These are phyloP conservation scores for Vigna reflexopilosa DNA, from an alignment of 306 rosid species.

Conservation along the genomic window DNA sequence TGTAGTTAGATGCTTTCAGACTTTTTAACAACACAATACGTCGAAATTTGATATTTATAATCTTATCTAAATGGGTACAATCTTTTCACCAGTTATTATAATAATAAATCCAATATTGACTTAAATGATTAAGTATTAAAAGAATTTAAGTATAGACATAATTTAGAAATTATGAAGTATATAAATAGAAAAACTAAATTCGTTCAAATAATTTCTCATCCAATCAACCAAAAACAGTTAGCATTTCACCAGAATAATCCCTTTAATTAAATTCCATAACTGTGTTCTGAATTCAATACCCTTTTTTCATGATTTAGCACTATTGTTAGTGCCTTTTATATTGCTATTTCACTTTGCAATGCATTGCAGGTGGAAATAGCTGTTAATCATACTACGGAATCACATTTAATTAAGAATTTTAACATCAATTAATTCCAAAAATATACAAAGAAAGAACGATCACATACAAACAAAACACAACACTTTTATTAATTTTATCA, in stretches of 20 bases:
- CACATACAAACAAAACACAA: neutral
- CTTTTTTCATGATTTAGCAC: too few species aligned
- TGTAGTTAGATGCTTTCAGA: neutral
- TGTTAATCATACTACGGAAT: neutral
- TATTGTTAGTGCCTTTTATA: neutral
- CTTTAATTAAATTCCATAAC: too few species aligned
- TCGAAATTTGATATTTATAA: neutral
- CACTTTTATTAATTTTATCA: constrained; percentile 42
- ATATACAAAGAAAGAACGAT: neutral
- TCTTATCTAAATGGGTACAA: neutral
- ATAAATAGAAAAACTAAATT: too few species aligned
- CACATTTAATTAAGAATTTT: too few species aligned
- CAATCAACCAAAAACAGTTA: too few species aligned
- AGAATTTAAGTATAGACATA: too few species aligned
- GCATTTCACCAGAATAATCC: too few species aligned
- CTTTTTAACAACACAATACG: neutral
- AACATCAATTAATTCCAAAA: too few species aligned
- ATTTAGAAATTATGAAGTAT: too few species aligned
- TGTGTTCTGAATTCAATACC: too few species aligned
- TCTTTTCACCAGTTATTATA: neutral
- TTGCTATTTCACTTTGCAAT: neutral
- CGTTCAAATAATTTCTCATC: too few species aligned
- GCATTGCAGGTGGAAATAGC: neutral
- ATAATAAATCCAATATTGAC: neutral
- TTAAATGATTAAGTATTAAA: neutral